Base-by-base conservation (phyloP, 2,329 filamentous ascomycete species). In the Penicillium sp. region DNA sequence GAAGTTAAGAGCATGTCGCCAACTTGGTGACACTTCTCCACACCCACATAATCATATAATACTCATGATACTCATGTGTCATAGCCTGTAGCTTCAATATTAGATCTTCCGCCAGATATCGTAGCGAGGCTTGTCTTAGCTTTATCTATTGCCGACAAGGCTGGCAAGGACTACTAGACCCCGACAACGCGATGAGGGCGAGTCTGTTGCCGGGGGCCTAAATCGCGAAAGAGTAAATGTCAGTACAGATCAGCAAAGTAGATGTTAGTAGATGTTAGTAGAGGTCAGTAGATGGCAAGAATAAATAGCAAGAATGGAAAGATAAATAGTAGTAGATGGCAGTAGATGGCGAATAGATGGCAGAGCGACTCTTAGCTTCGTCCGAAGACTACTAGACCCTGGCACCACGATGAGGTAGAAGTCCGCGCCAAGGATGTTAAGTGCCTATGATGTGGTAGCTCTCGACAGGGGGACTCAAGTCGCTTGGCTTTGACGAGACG, bases 101-200 rank as follows among this genome's bases (percentile, higher is more conserved):
- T 3, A 23, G 3, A 23, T 23, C 20, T 23, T 2, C 4, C 20
- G 3, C 4, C 20, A 23, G 20, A 23, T 35, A 20, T 37, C 20
- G 28, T 12, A 12, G 9, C 15, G 10, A 42, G 28, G 47, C 48
- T 54, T 45, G 43, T 51, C 53, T 54, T 55, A 25, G 47, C 50
- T 55, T 55, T 47, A 31, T 32, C 45, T 44, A 6, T 18, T 27
- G 13, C 13, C 25, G 25, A 40, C 31, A 25, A 43, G 42, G 42
- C 18, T 35, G 27, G 20, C 39, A 24, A 41, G 42, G 37, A 42
- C 24, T 55, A 56, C 52, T 56, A 31, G 45, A 54, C 54, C 52
- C 45, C 42, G 49, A 43, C 47, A 56, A 48, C 54, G 42, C 54
- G 48, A 15, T 54, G 46, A 56, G 53, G 53, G 45, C 47, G 46